phyloP scores from a whole-genome alignment of 106 monocot species.

The Acanthochlamys bracteata region DNA sequence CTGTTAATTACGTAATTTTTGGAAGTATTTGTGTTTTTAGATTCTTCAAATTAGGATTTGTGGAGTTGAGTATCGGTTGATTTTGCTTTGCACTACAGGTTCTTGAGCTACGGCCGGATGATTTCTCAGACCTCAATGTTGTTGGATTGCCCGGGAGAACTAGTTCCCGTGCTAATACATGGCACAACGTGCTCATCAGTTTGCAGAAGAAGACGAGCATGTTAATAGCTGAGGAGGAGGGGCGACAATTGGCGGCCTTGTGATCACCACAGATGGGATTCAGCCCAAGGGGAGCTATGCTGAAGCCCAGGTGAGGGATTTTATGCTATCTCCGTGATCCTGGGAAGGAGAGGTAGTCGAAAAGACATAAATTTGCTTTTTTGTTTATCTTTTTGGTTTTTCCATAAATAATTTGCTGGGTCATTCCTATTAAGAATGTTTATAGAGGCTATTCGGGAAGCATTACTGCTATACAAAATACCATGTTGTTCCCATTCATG shows the following conservation, averaged over 20 bases:
- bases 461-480: no score
- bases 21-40: neutral
- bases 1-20: neutral
- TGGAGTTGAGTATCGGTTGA: neutral
- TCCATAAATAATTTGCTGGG: no score
- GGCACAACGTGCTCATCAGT: slow-evolving; percentile 83
- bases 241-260: slow-evolving; percentile 44
- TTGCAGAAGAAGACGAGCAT: slow-evolving; percentile 90
- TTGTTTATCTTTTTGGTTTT: neutral
- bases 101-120: slow-evolving; percentile 46
- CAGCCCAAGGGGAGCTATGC: slow-evolving; percentile 80
- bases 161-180: slow-evolving; percentile 72
- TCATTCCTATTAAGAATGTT: no score
- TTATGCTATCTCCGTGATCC: neutral
- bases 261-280: slow-evolving; percentile 49
- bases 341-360: neutral
- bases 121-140: slow-evolving; percentile 58
- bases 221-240: slow-evolving; percentile 48
- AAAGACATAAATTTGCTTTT: neutral
- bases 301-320: slow-evolving; percentile 85
- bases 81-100: slow-evolving; percentile 17
- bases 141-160: slow-evolving; percentile 34
- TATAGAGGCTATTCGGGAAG: no score
- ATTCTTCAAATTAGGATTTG: neutral
- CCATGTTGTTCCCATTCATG: no score